phyloP scores from a whole-genome alignment of 495 filamentous ascomycete species.

The Penicillium antarcticum region DNA sequence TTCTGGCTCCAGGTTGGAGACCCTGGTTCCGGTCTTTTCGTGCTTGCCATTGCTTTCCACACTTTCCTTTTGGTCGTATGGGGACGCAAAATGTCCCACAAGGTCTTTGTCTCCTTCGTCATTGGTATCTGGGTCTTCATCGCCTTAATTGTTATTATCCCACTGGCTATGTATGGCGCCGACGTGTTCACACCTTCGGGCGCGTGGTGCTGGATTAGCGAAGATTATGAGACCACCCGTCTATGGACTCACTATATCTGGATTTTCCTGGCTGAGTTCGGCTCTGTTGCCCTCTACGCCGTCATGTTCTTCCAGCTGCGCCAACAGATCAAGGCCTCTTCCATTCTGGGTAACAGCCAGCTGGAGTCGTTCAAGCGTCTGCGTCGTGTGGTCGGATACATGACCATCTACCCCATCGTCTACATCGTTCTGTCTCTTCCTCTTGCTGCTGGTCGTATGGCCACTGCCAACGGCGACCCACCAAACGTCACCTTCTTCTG shows the following conservation, averaged over 20 bases:
- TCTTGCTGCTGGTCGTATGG: slow-evolving; percentile 66
- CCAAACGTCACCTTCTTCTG: slow-evolving; percentile 61
- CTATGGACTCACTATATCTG: slow-evolving; percentile 76
- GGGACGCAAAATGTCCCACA: slow-evolving; percentile 53
- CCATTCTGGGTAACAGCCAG: slow-evolving; percentile 35
- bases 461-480: slow-evolving; percentile 53
- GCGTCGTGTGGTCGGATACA: slow-evolving; percentile 54
- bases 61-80: slow-evolving; percentile 64
- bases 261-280: slow-evolving; percentile 69
- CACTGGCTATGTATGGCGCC: slow-evolving; percentile 48
- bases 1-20: slow-evolving; percentile 71
- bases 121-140: slow-evolving; percentile 57
- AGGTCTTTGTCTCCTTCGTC: slow-evolving; percentile 49
- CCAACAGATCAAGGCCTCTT: slow-evolving; percentile 40
- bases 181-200: slow-evolving; percentile 60
- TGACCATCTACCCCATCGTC: slow-evolving; percentile 75
- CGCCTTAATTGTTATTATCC: slow-evolving; percentile 54
- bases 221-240: slow-evolving; percentile 56
- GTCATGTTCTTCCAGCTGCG: slow-evolving; percentile 61
- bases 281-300: slow-evolving; percentile 61
- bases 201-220: slow-evolving; percentile 73
- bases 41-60: slow-evolving; percentile 66
- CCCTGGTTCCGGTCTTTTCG: slow-evolving; percentile 65
- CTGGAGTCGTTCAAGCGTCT: slow-evolving; percentile 38
- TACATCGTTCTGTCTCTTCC: slow-evolving; percentile 71